Base-by-base conservation (phyloP, 2,329 filamentous ascomycete species). In the Myriosclerotinia scirpicola region DNA sequence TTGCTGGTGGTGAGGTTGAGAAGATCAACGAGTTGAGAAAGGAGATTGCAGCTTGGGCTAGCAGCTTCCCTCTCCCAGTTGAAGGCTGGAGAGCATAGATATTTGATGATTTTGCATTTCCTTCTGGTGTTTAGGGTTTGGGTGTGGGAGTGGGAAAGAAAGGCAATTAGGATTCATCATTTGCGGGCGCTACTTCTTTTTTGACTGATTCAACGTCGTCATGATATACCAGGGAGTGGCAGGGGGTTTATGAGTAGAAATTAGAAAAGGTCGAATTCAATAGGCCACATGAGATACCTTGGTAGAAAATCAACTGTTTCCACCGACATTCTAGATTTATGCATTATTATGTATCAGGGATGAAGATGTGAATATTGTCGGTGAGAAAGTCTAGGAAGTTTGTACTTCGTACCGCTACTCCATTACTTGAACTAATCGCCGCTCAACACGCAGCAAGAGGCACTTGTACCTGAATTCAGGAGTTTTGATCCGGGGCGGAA, bases 41-140 rank as follows among this genome's bases (percentile, higher is more conserved):
- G 83, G 94, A 98, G 85, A 93, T 99, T 78, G 84, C 92, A 56
- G 81, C 82, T 59, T 99, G 94, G 94, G 92, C 91, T 77, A 85
- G 85, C 78, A 87, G 86, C 73, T 99, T 97, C 90, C 95, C 95
- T 76, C 90, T 99, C 70, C 95, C 95, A 69, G 89, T 96, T 71
- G 87, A 89, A 83, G 87, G 87, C 76, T 89, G 87, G 87, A 84
- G 87, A 76, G 72, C 63, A 53, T 72, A 74, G 64, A 71, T 62
- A 55, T 64, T 67, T 50, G 36, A 50, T 50, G 17, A 42, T 68
- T 63, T 60, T n/a, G 44, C 54, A 52, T 67, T 70, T 69, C 58
- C 38, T 59, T 68, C 59, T 38, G 69, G 69, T 69, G 70, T 70
- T 65, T 53, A 26, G 54, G 68, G 59, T 65, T 71, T 54, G 30